phyloP scores from a whole-genome alignment of 2,329 filamentous ascomycete species.

The Lojkania enalia region DNA sequence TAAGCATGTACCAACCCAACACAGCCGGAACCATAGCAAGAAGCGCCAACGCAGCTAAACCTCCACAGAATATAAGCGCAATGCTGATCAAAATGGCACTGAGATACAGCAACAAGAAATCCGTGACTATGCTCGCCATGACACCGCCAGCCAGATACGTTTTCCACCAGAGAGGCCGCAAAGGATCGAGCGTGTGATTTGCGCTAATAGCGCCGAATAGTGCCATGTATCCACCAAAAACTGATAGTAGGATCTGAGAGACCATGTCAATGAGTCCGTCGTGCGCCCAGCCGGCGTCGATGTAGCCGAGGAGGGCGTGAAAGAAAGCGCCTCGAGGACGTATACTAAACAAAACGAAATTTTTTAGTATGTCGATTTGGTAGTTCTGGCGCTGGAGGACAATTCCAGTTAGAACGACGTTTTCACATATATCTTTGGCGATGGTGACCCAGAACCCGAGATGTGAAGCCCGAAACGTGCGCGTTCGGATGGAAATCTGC shows the following conservation, averaged over 20 bases:
- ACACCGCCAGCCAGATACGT: constrained; percentile 6
- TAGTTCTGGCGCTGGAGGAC: constrained; percentile 2
- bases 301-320: constrained; percentile 4
- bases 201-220: constrained; percentile 4
- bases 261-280: constrained; percentile 9
- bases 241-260: constrained; percentile 5
- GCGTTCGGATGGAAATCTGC: constrained; percentile 1
- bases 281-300: constrained; percentile 7
- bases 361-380: constrained; percentile 5
- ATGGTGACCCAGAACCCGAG: constrained; percentile 5
- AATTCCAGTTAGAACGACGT: constrained; percentile 4
- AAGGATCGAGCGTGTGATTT: constrained; percentile 6
- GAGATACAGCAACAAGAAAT: constrained; percentile 3
- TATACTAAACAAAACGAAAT: constrained; percentile 3
- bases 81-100: background rate
- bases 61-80: constrained; percentile 3
- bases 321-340: constrained; percentile 7
- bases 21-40: constrained; percentile 2
- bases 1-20: constrained; percentile 3
- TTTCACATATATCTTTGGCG: constrained; percentile 4
- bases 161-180: constrained; percentile 6
- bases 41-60: constrained; percentile 1
- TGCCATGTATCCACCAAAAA: constrained; percentile 8
- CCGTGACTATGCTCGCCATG: constrained; percentile 4
- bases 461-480: constrained; percentile 1